These are phyloP conservation scores for Pilasporangium apinafurcum DNA, from an alignment of 352 stramenopile species.

Conservation along the genomic window DNA sequence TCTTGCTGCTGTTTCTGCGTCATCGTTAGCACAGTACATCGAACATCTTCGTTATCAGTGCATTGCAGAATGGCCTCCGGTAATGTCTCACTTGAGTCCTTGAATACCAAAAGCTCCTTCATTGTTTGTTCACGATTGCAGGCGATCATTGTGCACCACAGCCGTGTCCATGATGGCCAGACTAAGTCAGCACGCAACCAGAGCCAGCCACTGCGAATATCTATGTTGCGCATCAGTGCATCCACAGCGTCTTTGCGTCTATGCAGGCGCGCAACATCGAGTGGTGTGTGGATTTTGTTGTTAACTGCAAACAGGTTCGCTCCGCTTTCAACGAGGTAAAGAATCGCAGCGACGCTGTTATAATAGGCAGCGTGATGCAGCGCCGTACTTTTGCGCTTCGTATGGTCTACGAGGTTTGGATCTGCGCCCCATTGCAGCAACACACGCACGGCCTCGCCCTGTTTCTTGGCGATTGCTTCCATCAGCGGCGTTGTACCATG, in stretches of 20 bases:
- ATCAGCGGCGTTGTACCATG: slow-evolving; percentile 67
- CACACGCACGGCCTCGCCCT: slow-evolving; percentile 35
- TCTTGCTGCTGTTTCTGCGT: too few relatives aligned
- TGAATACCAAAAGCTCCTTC: slow-evolving; percentile 52
- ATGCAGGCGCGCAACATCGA: slow-evolving; percentile 53
- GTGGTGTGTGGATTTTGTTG: slow-evolving; percentile 36
- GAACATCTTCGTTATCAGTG: too few relatives aligned
- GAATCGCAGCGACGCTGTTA: slow-evolving; percentile 40
- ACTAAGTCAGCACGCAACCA: slow-evolving; percentile 28
- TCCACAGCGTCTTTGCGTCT: slow-evolving; percentile 27
- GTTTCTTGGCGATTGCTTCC: slow-evolving; percentile 39
- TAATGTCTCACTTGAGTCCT: slow-evolving; percentile 18
- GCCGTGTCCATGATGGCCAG: slow-evolving; percentile 48
- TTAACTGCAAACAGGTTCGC: slow-evolving; percentile 46
- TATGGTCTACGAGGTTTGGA: slow-evolving; percentile 22
- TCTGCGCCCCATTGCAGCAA: slow-evolving; percentile 58
- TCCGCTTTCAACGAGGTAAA: slow-evolving; percentile 46
- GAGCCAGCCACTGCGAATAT: slow-evolving; percentile 55
- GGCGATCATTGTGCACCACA: slow-evolving; percentile 52
- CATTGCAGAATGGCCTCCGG: slow-evolving; percentile 47
- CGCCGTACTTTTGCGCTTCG: slow-evolving; percentile 43
- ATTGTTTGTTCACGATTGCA: slow-evolving; percentile 35
- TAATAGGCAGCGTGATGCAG: slow-evolving; percentile 59
- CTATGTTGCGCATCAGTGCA: slow-evolving; percentile 37
- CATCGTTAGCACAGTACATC: too few relatives aligned